These are phyloP conservation scores for Cantharellus anzutake DNA, from an alignment of 768 basidiomycete genomes.

Conservation along the genomic window DNA sequence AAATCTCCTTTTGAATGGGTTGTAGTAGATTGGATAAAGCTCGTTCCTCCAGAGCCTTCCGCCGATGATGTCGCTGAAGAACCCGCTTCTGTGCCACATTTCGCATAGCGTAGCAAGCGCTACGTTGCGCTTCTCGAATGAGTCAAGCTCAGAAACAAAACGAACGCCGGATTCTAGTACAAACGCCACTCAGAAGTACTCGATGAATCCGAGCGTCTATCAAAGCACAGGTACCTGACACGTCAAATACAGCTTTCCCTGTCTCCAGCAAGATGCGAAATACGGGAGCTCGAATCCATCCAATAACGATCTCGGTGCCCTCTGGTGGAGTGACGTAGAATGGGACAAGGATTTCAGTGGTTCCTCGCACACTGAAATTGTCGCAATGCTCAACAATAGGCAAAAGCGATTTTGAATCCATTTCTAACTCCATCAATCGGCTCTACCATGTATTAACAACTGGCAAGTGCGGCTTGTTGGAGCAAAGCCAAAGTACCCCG, in stretches of 20 bases:
- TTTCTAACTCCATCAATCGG: too few species aligned
- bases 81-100: constrained; percentile 49
- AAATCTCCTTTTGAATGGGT: constrained; percentile 30
- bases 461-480: too few species aligned
- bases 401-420: constrained; percentile 20
- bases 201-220: too few species aligned
- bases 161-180: background rate
- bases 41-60: constrained; percentile 73
- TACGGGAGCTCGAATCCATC: constrained; percentile 26
- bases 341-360: constrained; percentile 27
- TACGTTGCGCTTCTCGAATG: constrained; percentile 30
- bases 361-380: constrained; percentile 35
- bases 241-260: constrained; percentile 8
- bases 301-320: background rate
- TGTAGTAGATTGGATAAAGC: constrained; percentile 55
- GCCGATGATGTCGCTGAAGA: constrained; percentile 48
- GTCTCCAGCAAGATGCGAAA: constrained; percentile 30
- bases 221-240: background rate
- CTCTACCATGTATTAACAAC: too few species aligned
- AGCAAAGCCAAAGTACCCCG: too few species aligned
- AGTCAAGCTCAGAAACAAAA: background rate
- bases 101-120: constrained; percentile 50
- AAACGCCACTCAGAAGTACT: too few species aligned
- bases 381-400: constrained; percentile 51
- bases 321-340: constrained; percentile 28